phyloP scores from a whole-genome alignment of 306 rosid species.

The Prunus kanzakura region DNA sequence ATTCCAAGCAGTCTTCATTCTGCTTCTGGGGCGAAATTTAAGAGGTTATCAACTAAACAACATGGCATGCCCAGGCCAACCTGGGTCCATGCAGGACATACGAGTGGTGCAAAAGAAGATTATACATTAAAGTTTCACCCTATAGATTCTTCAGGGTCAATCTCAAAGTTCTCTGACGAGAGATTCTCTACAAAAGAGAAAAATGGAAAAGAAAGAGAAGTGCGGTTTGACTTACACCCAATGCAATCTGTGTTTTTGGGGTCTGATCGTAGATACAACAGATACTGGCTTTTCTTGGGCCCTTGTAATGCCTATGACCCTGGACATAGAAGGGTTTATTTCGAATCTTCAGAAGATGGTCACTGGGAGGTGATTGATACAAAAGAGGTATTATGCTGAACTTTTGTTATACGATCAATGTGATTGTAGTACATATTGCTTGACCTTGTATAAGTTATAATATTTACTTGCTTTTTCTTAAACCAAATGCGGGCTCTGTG shows the following conservation, averaged over 20 bases:
- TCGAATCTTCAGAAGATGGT: conserved; percentile 21
- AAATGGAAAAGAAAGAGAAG: conserved; percentile 23
- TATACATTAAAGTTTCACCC: conserved; percentile 43
- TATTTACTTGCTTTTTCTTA: conserved; percentile 19
- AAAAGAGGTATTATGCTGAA: too few relatives aligned
- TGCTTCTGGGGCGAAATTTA: conserved; percentile 87
- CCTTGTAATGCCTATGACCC: too few relatives aligned
- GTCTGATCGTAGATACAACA: conserved; percentile 16
- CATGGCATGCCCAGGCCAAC: conserved; percentile 32
- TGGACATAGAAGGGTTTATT: too few relatives aligned
- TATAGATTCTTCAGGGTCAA: conserved; percentile 60
- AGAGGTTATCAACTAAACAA: conserved; percentile 57
- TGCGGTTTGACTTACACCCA: conserved; percentile 49
- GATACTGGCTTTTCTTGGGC: too few relatives aligned
- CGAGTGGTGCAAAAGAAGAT: conserved; percentile 38
- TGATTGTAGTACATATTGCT: too few relatives aligned
- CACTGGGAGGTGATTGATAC: too few relatives aligned
- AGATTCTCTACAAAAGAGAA: conserved; percentile 35
- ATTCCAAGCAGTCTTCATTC: conserved; percentile 45
- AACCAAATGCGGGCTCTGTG: conserved; percentile 57
- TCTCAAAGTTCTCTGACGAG: conserved; percentile 34
- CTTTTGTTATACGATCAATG: too few relatives aligned
- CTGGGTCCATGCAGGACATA: conserved; percentile 40
- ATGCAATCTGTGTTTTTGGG: conserved; percentile 95
- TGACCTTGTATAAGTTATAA: neutral